Percentiles rank a stretch among this genome's conserved stretches.
Evolutionary conservation across 2,329 filamentous ascomycete species (phyloP).

Genomic region (Aschersonia sp.): DNA sequence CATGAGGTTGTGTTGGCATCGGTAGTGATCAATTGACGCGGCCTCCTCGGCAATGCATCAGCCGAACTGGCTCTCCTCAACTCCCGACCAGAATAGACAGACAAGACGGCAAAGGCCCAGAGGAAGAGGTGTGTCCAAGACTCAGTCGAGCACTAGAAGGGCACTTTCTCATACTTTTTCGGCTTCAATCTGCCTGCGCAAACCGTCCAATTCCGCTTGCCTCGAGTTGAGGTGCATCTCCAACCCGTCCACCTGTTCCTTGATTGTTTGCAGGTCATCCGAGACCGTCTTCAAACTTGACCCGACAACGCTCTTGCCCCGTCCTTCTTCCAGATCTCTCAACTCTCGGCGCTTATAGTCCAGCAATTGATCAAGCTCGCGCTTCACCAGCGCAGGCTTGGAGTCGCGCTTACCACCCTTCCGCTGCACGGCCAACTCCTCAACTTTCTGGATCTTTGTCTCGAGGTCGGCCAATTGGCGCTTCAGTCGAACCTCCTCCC

Average conservation of each 20-base stretch:
- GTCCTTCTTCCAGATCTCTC: slow-evolving; percentile 58
- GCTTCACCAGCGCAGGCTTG: slow-evolving; percentile 83
- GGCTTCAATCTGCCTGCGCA: slow-evolving; percentile 73
- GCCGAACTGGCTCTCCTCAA: no score
- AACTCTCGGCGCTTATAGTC: slow-evolving; percentile 85
- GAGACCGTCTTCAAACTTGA: slow-evolving; percentile 60
- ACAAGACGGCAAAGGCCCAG: not conserved
- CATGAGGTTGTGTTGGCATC: no score
- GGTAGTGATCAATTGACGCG: no score
- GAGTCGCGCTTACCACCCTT: slow-evolving; percentile 53
- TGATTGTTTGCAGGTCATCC: slow-evolving; percentile 81
- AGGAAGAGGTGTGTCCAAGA: not conserved
- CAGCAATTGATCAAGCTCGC: slow-evolving; percentile 82
- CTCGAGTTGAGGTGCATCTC: slow-evolving; percentile 68
- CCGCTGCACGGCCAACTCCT: slow-evolving; percentile 53
- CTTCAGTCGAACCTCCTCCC: slow-evolving; percentile 92
- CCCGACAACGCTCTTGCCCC: slow-evolving; percentile 53
- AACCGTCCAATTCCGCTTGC: slow-evolving; percentile 58
- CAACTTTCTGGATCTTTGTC: slow-evolving; percentile 70
- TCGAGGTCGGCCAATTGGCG: slow-evolving; percentile 85
- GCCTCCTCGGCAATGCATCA: no score
- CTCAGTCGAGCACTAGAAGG: not conserved
- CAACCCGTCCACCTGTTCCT: slow-evolving; percentile 83
- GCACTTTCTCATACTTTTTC: slow-evolving; percentile 41
- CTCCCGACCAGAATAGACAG: not conserved